Percentiles rank a stretch among this genome's conserved stretches.
phyloP scores from a whole-genome alignment of 2,329 filamentous ascomycete genomes.

The Xylogone sp. region DNA sequence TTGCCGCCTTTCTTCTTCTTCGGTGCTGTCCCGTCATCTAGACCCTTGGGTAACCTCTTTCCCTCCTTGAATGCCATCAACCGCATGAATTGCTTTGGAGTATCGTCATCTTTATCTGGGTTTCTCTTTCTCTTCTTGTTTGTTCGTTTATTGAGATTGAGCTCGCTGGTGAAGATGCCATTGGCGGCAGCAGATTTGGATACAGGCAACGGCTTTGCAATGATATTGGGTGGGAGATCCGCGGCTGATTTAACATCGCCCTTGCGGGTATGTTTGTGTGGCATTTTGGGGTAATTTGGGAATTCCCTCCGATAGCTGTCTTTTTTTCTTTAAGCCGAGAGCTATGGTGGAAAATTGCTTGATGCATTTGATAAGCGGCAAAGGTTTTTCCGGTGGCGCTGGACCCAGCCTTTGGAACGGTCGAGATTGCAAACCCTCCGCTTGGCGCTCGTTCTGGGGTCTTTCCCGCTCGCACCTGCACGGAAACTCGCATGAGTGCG shows the following conservation, averaged over 20 bases:
- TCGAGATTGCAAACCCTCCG: no score
- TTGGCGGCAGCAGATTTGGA: slow-evolving; percentile 39
- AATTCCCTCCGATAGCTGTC: background rate
- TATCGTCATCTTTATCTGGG: slow-evolving; percentile 61
- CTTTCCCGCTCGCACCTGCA: no score
- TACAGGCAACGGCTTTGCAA: slow-evolving; percentile 56
- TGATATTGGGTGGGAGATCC: slow-evolving; percentile 53
- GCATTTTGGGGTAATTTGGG: slow-evolving; percentile 55
- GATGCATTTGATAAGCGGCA: no score
- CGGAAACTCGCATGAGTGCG: no score
- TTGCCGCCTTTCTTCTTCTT: slow-evolving; percentile 17
- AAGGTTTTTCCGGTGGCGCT: no score
- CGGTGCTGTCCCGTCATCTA: slow-evolving; percentile 64
- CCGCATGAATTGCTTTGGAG: slow-evolving; percentile 80
- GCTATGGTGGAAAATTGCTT: no score
- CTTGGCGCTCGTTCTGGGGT: no score
- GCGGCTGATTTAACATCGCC: slow-evolving; percentile 38
- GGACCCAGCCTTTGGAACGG: no score
- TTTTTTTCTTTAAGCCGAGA: no score
- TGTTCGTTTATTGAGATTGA: slow-evolving; percentile 22
- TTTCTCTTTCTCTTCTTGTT: slow-evolving; percentile 47
- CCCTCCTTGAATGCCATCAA: slow-evolving; percentile 72
- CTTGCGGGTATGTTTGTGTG: slow-evolving; percentile 80
- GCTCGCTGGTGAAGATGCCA: slow-evolving; percentile 29
- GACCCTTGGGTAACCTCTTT: slow-evolving; percentile 57